Base-by-base conservation (phyloP, 2,329 filamentous ascomycete species). In the Pestalotiopsis sp. region DNA sequence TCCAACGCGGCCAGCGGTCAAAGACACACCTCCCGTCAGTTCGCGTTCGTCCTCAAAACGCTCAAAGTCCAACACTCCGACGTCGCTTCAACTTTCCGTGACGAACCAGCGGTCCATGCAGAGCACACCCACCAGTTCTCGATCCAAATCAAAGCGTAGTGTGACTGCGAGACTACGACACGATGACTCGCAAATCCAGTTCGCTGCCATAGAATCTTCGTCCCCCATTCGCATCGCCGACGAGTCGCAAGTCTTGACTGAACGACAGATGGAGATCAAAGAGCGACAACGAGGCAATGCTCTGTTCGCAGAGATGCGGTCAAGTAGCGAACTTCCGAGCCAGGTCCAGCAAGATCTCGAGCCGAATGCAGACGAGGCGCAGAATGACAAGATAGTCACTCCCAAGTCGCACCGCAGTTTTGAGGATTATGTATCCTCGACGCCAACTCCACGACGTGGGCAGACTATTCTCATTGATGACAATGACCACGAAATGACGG, bases 171-270 rank as follows among this genome's bases (percentile, higher is more conserved):
- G 87, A 69, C 83, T 91, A 36, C 88, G 92, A 41, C 94, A 97
- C 73, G 89, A 97, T 70, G 88, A 97, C 78, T 97, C 93, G 0
- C 94, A 97, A 75, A 86, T 97, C 31, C 86, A 93, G 58, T 96
- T 96, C 75, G 88, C 91, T 2, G 82, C 89, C 0, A 91, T 95
- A 61, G 86, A 88, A 38, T 88, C 90, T 13, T 88, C 90, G 0
- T 83, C 85, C 0, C 81, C 80, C 1, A 78, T 86, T 3, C 80
- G 84, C 4, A 79, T 81, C 14, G 80, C 78, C 0, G 76, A 85
- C 2, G 90, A 93, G 68, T 93, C 92, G 0, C 93, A 96, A 73
- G 80, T 90, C 20, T 82, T 97, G 63, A 97, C 94, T 0, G 92
- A 95, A 45, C 88, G 90, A 58, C 94, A 97, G 77, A 91, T 87